Evolutionary conservation across 1,139 yeast species (phyloP).

Genomic region (Groenewaldozyma sp.): DNA sequence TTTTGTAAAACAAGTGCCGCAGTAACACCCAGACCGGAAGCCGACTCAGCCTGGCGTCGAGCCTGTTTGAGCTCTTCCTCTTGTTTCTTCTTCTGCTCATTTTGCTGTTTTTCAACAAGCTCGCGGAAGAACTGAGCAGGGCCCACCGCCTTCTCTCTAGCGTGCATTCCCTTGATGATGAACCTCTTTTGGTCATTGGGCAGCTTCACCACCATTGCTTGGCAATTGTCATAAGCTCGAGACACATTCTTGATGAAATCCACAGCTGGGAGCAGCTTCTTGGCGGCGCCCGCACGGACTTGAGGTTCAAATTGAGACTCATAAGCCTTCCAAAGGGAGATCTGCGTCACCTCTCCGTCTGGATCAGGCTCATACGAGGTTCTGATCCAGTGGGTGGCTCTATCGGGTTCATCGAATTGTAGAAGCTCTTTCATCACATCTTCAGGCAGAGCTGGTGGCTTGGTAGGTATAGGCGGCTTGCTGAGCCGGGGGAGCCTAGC

Average conservation of each 20-base stretch:
- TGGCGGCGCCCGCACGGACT: conserved; percentile 34
- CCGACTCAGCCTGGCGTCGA: conserved; percentile 3
- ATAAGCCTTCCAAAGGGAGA: conserved; percentile 91
- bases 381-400: conserved; percentile 94
- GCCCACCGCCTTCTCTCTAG: conserved; percentile 44
- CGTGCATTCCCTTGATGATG: conserved; percentile 83
- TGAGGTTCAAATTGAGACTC: conserved; percentile 67
- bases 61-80: conserved; percentile 2
- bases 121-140: conserved; percentile 16
- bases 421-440: conserved; percentile 55
- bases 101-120: conserved; percentile 3
- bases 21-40: conserved; percentile 27
- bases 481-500: conserved; percentile 32
- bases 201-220: conserved; percentile 74
- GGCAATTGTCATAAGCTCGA: conserved; percentile 81
- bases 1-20: conserved; percentile 32
- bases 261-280: conserved; percentile 78
- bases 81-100: conserved; percentile 5
- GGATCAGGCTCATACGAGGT: conserved; percentile 75
- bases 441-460: conserved; percentile 61
- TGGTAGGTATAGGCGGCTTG: conserved; percentile 35
- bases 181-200: conserved; percentile 64
- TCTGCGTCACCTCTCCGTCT: conserved; percentile 86
- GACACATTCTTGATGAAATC: conserved; percentile 93
- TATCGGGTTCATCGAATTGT: conserved; percentile 68